Evolutionary conservation across 164 flowering plant species (phyloP), one percentile per base, ranked within the genome.

Genomic region (Tetrastigma voinierianum): DNA sequence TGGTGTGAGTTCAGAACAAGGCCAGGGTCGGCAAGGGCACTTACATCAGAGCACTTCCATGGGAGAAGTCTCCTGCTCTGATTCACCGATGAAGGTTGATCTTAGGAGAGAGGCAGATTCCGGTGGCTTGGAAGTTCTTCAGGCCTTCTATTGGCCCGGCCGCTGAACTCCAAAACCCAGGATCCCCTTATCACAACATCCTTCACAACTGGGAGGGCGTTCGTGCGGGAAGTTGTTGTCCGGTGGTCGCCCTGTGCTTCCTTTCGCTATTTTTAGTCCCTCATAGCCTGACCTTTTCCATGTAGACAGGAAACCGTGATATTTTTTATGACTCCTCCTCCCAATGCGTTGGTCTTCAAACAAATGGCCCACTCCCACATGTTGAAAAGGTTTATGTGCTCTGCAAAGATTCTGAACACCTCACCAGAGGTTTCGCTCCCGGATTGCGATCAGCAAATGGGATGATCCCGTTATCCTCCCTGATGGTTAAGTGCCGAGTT

Each of bases 381-480:
- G 73, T 90, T 80, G 82, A 58, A 84, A 24, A 75, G 58, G 76
- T 60, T 88, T 24, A 96, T 78, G 79, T 93, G 72, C 73, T 96
- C 96, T 0, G 86, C 97, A 43, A 9, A 96, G 83, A 45, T 90
- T 82, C 67, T 76, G 71, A 7, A 92, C 86, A 7, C 99, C n/a
- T n/a, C 99, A 97, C 1, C 99, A 97, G 1, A 98, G 93, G 62
- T 90, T 83, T 83, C 93, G 55, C 99, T 96, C 56, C 99, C 99
- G n/a, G 4, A 96, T 60, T 25, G 98, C 96, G 40, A 96, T 87
- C 99, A n/a, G 98, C 87, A 76, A 84, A 92, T 21, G 98, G 91
- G 95, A 81, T 16, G 96, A 83, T 24, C 98, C 99, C 13, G 87
- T 79, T 10, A 96, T 11, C n/a, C 97, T 77, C n/a, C n/a, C 99